Evolutionary conservation across 495 filamentous ascomycete genomes (phyloP), one percentile per base, ranked within the genome.

Genomic region (Xylaria intraflava): DNA sequence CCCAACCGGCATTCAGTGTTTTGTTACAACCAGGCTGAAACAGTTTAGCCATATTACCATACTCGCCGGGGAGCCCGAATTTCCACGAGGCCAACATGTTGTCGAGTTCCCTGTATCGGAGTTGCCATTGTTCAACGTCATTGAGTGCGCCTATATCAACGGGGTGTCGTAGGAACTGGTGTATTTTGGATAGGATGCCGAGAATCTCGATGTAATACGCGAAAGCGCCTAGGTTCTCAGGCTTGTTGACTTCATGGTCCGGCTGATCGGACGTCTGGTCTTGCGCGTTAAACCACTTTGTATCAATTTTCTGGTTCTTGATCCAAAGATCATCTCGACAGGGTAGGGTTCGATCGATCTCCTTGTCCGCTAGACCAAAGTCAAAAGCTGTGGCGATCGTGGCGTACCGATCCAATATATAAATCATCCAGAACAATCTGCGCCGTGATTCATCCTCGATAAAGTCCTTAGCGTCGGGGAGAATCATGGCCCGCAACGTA

Each of bases 391-490:
- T 95, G 0, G 88, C 84, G 41, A 94, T 81, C 1, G 89, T 94
- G 1, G 90, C 89, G 59, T 93, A 94, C 36, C 90, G 78, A 68
- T 95, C 90, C 30, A 95, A 76, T 24, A 94, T 65, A 61, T 93
- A 95, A 24, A 94, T 84, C 86, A 90, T 91, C 90, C 90, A 95
- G 72, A 95, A 94, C 1, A 95, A 71, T 6, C 90, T 76, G 36
- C 90, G 75, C 36, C 88, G 74, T 41, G 88, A 84, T 62, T 95
- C 90, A 46, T 95, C 89, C 65, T 95, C 90, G 52, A 92, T 86
- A 72, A 88, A 95, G 41, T 88, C 86, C 31, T 84, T 84, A 0
- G 89, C 76, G 41, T 93, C 89, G 0, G 89, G 86, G 1, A 95
- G 73, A 16, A 88, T 82, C 68, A 89, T 88, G 14, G 88, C 88